A percentile compares a stretch with the other conserved stretches of the same genome.
These are phyloP conservation scores for Serendipita sp. DNA, from an alignment of 1,284 basidiomycete genomes.

Conservation along the genomic window DNA sequence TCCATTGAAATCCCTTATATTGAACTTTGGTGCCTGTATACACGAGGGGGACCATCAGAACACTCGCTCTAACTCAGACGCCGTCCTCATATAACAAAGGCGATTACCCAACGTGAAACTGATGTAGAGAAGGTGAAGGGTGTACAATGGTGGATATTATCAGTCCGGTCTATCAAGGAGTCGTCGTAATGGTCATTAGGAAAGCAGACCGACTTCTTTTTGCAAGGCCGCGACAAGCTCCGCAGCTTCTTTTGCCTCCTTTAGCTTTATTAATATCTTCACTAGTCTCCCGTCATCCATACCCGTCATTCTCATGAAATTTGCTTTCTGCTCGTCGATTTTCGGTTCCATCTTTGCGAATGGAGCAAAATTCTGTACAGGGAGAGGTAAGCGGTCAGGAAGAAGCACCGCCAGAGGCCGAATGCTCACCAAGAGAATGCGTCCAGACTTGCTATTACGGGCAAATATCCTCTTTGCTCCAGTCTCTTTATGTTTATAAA, in stretches of 20 bases:
- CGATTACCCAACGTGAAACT: too few species aligned
- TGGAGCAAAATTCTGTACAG: slow-evolving; percentile 45
- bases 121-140: too few species aligned
- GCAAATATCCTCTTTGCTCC: slow-evolving; percentile 42
- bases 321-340: background rate
- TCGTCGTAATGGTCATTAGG: background rate
- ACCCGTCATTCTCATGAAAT: slow-evolving; percentile 1
- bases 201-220: background rate
- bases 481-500: slow-evolving; percentile 56
- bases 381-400: slow-evolving; percentile 8
- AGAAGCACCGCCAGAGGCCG: background rate
- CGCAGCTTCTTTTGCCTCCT: background rate
- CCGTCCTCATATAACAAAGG: too few species aligned
- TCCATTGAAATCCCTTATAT: too few species aligned
- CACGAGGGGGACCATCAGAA: too few species aligned
- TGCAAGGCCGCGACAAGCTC: background rate
- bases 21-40: too few species aligned
- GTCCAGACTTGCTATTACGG: slow-evolving; percentile 56
- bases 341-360: slow-evolving; percentile 6
- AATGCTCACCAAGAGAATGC: slow-evolving; percentile 48
- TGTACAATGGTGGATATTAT: too few species aligned
- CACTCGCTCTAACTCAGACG: too few species aligned
- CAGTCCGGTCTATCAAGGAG: too few species aligned
- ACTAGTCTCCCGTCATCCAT: background rate
- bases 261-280: background rate